Evolutionary conservation across 2,329 filamentous ascomycete genomes (phyloP), one percentile per base, ranked within the genome.

Genomic region (Nigrospora sphaerica): DNA sequence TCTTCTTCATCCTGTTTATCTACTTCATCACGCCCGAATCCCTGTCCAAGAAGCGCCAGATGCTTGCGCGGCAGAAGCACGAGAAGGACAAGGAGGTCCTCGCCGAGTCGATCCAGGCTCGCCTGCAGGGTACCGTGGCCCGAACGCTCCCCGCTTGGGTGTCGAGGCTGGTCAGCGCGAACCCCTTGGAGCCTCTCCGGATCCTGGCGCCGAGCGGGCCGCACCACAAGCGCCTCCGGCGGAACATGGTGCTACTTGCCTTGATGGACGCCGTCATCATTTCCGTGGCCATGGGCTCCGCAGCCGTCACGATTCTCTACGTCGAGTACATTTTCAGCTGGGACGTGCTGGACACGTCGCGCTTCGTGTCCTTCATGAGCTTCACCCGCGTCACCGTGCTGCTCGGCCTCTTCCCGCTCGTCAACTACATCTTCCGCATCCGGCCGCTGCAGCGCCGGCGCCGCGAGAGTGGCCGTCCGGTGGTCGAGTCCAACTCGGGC

Each of bases 221-320:
- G 1, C 79, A 81, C 3, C 81, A 60, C 70, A 76, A 57, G 53
- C 70, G 75, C 1, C 68, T 95, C 31, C 83, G 90, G 14, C 75
- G 83, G 45, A 98, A 98, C 60, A 71, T 98, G n/a, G 62, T 95
- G 3, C 68, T 92, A 0, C 75, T 98, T 10, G 86, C 90, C 2
- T 72, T 82, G 6, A 83, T 91, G 46, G 93, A 97, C 60, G 87
- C 85, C 23, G 81, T 88, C 52, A 78, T 95, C 54, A 85, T 96
- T 50, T 86, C 88, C 18, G 78, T 90, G 0, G 83, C 85, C 9
- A 87, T 96, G 75, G 88, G 91, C 41, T 79, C 83, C 0, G 82
- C 88, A 50, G 81, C 84, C n/a, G 83, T 96, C 33, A 74, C 93
- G 17, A 75, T 97, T 46, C 78, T 95, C 46, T 98, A 97, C 66